These are phyloP conservation scores for Pyrrhoderma noxium DNA, from an alignment of 1,284 basidiomycete genomes.

Conservation along the genomic window DNA sequence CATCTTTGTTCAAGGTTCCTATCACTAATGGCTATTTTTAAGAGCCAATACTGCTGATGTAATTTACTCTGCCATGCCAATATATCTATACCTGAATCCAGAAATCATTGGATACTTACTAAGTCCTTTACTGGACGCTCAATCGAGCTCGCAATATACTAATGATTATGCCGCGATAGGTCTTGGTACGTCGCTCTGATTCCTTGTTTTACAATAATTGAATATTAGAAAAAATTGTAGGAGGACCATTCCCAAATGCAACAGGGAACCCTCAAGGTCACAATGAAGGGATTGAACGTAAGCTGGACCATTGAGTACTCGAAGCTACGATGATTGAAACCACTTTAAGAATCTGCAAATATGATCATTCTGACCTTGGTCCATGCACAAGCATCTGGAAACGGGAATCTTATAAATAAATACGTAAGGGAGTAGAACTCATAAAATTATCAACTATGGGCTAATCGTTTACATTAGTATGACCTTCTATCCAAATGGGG, in stretches of 20 bases:
- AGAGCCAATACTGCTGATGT: slow-evolving; percentile 42
- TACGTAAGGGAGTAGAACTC: no score
- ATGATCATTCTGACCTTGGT: slow-evolving; percentile 36
- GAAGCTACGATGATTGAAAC: not conserved
- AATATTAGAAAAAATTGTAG: no score
- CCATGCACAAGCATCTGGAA: slow-evolving; percentile 28
- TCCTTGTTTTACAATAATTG: not conserved
- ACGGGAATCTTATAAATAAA: slow-evolving; percentile 14
- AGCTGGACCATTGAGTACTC: no score
- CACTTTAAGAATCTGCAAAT: slow-evolving; percentile 25
- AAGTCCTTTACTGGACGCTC: slow-evolving; percentile 37
- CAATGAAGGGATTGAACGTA: slow-evolving; percentile 25
- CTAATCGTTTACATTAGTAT: slow-evolving; percentile 27
- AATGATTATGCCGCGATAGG: slow-evolving; percentile 34
- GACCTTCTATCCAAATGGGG: slow-evolving; percentile 34
- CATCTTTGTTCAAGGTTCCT: not conserved
- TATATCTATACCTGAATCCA: slow-evolving; percentile 40
- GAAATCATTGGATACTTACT: slow-evolving; percentile 34
- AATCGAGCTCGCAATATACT: slow-evolving; percentile 26
- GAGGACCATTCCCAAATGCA: slow-evolving; percentile 27
- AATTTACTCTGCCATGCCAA: slow-evolving; percentile 40
- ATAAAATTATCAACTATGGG: not conserved
- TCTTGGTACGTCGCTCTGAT: slow-evolving; percentile 26
- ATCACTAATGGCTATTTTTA: not conserved
- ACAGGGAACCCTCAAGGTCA: slow-evolving; percentile 22